Evolutionary conservation across 2,329 filamentous ascomycete species (phyloP), one percentile per base, ranked within the genome.

Genomic region (Phialophora expanda): DNA sequence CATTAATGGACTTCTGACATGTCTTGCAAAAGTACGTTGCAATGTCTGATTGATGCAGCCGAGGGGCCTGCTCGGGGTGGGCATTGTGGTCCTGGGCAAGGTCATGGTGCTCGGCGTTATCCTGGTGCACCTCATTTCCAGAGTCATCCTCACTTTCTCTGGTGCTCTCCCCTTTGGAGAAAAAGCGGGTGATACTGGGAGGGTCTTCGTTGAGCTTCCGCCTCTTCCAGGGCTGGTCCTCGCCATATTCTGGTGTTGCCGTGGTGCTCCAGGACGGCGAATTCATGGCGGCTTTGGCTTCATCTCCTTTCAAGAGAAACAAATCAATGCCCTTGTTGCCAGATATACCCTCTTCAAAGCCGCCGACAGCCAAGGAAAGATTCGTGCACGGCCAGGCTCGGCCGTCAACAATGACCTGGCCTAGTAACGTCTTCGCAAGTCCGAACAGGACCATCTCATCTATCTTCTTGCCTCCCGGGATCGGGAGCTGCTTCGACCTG

Each of bases 321-420:
- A 86, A 84, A 53, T 90, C 89, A 71, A 99, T 98, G 38, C 90
- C 91, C 82, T 89, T 89, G 74, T 97, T 98, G 4, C 91, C 90
- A 48, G 85, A 87, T 65, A 94, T 82, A 1, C 92, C 91, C 70
- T 97, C 93, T 76, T 98, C 93, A 70, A 98, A 97, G 0, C 92
- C 93, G n/a, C 88, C 89, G 26, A 98, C 92, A 69, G 90, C 93
- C 54, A 98, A 80, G 65, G 91, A 95, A 8, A 99, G 82, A 74
- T 97, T 95, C n/a, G 88, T 84, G 75, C 95, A 98, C 6, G 95
- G 95, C 92, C 93, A 98, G 17, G 91, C 89, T 59, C 85, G 82
- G 1, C 91, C 92, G 70, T 96, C 92, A 1, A 86, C 84, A 11
- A 92, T 83, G 41, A 96, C 88, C 72, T 97, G 93, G 26, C 85